A percentile compares a stretch with the other conserved stretches of the same genome.
Conservation (phyloP, 2,329 filamentous ascomycete genomes). For the Colletotrichum caudatum region DNA sequence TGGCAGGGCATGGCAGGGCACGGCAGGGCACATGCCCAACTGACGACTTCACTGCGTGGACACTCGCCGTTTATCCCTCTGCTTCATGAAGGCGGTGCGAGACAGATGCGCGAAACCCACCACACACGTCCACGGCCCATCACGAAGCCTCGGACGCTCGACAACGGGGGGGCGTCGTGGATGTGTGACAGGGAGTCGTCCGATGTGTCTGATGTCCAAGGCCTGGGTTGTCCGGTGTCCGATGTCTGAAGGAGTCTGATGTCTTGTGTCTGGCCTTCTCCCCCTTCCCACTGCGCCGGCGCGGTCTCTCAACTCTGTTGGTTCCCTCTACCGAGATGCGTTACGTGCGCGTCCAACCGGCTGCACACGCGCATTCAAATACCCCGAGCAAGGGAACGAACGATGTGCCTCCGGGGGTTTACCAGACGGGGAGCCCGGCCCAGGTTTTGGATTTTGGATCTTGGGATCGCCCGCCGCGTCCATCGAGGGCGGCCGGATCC, state of each 20-base stretch:
- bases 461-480: no score
- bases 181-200: slow-evolving; percentile 1
- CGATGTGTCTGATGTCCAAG: neutral
- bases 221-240: neutral
- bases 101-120: slow-evolving; percentile 36
- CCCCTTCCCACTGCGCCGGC: neutral
- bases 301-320: neutral
- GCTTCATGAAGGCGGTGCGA: neutral
- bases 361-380: neutral
- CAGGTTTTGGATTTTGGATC: neutral
- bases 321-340: neutral
- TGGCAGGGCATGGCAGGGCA: no score
- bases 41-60: no score
- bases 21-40: neutral
- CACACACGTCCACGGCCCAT: slow-evolving; percentile 29
- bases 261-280: neutral
- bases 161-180: neutral
- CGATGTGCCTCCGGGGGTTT: neutral
- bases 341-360: neutral
- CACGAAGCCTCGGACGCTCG: slow-evolving; percentile 29
- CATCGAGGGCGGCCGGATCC: slow-evolving; percentile 19
- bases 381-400: slow-evolving; percentile 2
- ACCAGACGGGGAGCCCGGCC: neutral
- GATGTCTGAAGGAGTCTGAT: neutral
- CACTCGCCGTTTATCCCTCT: neutral